Percentiles rank a stretch among this genome's conserved stretches.
phyloP scores from a whole-genome alignment of 2,329 filamentous ascomycete genomes.

The Stagonosporopsis chrysanthemi region DNA sequence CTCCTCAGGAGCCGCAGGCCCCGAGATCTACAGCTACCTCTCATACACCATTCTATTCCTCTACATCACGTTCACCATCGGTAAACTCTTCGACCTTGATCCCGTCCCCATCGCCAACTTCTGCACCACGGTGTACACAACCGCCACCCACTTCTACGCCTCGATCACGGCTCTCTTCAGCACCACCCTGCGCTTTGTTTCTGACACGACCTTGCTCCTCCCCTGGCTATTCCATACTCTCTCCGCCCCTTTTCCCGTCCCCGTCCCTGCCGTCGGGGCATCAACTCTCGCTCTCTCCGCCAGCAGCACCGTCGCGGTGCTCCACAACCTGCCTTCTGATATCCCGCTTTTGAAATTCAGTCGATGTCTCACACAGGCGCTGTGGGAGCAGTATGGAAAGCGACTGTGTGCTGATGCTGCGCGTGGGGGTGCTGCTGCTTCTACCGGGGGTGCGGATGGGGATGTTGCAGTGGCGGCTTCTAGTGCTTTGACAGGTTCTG shows the following conservation, averaged over 20 bases:
- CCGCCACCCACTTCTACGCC: neutral
- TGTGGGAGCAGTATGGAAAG: neutral
- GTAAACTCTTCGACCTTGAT: neutral
- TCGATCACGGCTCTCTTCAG: neutral
- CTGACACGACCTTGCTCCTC: neutral
- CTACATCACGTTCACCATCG: neutral
- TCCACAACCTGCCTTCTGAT: neutral
- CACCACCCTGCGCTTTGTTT: neutral
- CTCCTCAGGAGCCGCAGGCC: neutral
- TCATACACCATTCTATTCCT: neutral
- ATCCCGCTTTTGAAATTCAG: neutral
- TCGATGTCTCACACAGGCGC: neutral
- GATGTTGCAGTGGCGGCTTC: neutral
- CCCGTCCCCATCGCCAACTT: neutral
- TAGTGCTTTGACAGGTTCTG: neutral
- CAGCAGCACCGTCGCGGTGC: neutral
- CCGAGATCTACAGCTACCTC: neutral
- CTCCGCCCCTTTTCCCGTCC: neutral
- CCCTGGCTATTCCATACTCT: neutral
- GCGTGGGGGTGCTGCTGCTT: too few relatives aligned
- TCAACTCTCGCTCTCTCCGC: neutral
- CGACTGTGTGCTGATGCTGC: neutral
- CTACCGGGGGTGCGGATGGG: too few relatives aligned
- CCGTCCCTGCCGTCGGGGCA: neutral
- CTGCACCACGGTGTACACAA: neutral